Base-by-base conservation (phyloP, 2,329 filamentous ascomycete species). In the Colletotrichum viniferum region DNA sequence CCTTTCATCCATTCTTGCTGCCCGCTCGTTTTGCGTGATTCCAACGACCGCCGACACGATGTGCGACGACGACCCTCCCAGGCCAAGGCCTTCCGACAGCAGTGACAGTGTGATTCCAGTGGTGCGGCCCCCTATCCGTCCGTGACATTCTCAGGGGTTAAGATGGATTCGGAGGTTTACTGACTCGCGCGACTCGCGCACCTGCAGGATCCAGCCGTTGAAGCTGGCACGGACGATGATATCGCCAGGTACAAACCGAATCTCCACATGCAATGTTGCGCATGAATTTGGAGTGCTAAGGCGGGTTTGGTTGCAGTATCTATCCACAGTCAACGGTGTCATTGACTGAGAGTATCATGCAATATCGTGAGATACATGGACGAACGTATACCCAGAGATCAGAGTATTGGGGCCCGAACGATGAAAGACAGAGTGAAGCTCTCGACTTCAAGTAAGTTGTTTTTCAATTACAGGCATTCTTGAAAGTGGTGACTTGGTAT, bases 321-420 rank as follows among this genome's bases (percentile, higher is more conserved):
- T 34, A 24, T 5, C n/a, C 58, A 2, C n/a, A n/a, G 16, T 61
- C 58, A 8, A 32, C 58, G n/a, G 28, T n/a, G 7, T 61, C 58
- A n/a, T 21, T 61, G 16, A 61, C 26, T 21, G 58, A 61, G 7
- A 61, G 58, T 32, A 61, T 61, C 58, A 12, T 30, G 32, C 26
- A 61, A 32, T 61, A 61, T 32, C 58, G 58, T 32, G 58, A 61
- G 32, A 61, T 61, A n/a, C 58, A 61, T 32, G 58, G 58, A 13
- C 26, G 58, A 8, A 61, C 58, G 1, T 61, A 61, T 34, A 61
- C 58, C 10, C 58, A 32, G 4, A 34, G 26, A 32, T 32, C 58
- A 34, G 30, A 32, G 3, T 61, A 61, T 32, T 61, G 58, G 58
- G 28, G 58, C 28, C 58, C 58, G 18, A 61, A 61, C 7, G 58